Conservation (phyloP, 768 basidiomycete species). For the Amanita exitialis region DNA sequence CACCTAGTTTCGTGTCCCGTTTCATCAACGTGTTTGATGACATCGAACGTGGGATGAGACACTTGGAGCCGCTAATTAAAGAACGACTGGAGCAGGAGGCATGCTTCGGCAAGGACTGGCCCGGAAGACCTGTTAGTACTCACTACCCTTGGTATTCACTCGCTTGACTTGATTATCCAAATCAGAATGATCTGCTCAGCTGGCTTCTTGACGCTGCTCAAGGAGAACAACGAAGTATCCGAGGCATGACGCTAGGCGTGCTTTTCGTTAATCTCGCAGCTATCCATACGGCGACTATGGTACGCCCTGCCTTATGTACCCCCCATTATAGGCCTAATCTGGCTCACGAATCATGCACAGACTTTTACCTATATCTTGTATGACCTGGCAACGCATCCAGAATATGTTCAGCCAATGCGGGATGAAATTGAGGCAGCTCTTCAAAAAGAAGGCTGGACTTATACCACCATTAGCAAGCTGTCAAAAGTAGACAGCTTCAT, state of each 20-base stretch:
- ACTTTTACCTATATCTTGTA: constrained; percentile 27
- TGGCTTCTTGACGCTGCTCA: constrained; percentile 35
- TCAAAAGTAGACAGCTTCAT: constrained; percentile 35
- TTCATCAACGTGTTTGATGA: constrained; percentile 10
- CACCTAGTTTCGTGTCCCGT: constrained; percentile 10
- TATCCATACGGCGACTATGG: constrained; percentile 33
- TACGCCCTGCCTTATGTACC: constrained; percentile 15
- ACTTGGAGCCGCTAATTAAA: constrained; percentile 19
- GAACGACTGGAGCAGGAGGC: constrained; percentile 16
- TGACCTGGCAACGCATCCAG: constrained; percentile 24
- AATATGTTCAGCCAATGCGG: constrained; percentile 23
- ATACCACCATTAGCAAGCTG: constrained; percentile 26
- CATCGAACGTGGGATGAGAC: constrained; percentile 11
- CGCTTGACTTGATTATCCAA: not conserved
- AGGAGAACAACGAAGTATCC: constrained; percentile 16
- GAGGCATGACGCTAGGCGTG: constrained; percentile 23
- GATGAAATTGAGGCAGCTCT: constrained; percentile 32
- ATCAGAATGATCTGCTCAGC: constrained; percentile 34
- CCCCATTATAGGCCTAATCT: not conserved
- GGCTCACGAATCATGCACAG: constrained; percentile 12
- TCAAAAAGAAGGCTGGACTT: constrained; percentile 23
- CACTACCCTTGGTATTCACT: not conserved
- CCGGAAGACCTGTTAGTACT: constrained; percentile 19
- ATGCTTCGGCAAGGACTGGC: constrained; percentile 17
- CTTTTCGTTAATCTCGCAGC: constrained; percentile 31